These are phyloP conservation scores for Deakozyma indianensis DNA, from an alignment of 805 yeast genomes.

Conservation along the genomic window DNA sequence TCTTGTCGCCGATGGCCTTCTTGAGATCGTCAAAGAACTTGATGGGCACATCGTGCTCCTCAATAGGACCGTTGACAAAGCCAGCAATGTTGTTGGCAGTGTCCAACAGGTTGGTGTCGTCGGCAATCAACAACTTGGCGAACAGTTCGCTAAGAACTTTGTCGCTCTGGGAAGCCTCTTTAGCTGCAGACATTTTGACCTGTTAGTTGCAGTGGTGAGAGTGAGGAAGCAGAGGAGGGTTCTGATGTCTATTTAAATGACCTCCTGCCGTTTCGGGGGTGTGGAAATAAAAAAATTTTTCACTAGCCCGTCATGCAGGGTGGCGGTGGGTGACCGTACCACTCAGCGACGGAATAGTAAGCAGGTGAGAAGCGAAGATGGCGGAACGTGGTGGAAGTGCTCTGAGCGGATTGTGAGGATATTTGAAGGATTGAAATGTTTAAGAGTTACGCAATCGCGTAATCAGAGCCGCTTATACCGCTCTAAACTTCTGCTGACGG, in stretches of 20 bases:
- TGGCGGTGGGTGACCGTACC: conserved; percentile 1
- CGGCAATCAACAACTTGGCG: conserved; percentile 80
- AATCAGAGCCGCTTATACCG: too few relatives aligned
- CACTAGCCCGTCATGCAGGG: too few relatives aligned
- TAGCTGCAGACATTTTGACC: conserved; percentile 10
- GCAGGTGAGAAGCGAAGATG: background rate
- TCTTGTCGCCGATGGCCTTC: conserved; percentile 68
- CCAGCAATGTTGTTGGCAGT: conserved; percentile 85
- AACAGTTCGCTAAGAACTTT: conserved; percentile 87
- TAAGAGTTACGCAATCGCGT: too few relatives aligned
- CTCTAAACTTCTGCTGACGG: too few relatives aligned
- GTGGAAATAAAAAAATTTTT: background rate
- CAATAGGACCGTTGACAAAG: conserved; percentile 90
- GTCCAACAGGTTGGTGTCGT: conserved; percentile 61
- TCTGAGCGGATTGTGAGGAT: too few relatives aligned
- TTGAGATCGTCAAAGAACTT: conserved; percentile 69
- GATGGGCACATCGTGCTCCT: conserved; percentile 95
- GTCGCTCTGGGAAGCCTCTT: conserved; percentile 22
- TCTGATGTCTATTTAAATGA: background rate
- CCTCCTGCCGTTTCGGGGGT: background rate
- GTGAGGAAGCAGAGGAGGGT: background rate
- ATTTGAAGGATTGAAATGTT: too few relatives aligned
- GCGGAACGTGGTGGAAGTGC: too few relatives aligned
- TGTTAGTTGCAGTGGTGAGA: background rate
- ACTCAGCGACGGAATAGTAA: background rate